phyloP scores from a whole-genome alignment of 768 basidiomycete species.

The Agaricus subrufescens region DNA sequence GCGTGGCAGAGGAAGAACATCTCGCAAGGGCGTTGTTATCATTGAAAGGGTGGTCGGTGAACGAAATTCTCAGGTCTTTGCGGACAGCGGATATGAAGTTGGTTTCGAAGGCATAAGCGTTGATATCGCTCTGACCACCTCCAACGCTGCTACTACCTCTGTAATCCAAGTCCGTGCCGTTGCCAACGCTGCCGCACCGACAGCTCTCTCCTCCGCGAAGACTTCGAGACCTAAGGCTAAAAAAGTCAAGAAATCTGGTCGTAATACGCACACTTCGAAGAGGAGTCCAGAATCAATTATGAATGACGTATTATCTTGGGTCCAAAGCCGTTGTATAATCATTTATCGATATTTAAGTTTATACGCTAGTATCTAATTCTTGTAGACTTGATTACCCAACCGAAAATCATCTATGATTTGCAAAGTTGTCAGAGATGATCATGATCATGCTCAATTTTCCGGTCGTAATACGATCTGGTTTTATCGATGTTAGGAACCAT shows the following conservation, averaged over 20 bases:
- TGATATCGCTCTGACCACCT: not conserved
- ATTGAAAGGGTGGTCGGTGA: not conserved
- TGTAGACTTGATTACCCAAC: too few relatives aligned
- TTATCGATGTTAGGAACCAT: too few relatives aligned
- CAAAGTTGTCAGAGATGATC: too few relatives aligned
- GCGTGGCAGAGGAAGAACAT: too few relatives aligned
- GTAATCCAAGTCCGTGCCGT: not conserved
- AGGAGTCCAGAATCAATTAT: conserved; percentile 3
- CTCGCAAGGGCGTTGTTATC: not conserved
- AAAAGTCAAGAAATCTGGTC: not conserved
- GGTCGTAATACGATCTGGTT: too few relatives aligned
- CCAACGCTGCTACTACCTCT: not conserved
- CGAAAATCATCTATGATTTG: not conserved
- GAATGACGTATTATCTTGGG: conserved; percentile 5
- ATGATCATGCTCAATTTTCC: too few relatives aligned
- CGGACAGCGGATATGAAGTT: not conserved
- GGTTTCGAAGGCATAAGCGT: not conserved
- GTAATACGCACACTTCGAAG: not conserved
- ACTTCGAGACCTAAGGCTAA: not conserved
- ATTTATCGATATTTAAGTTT: not conserved
- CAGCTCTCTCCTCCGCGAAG: not conserved
- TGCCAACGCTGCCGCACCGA: not conserved
- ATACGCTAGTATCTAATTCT: too few relatives aligned
- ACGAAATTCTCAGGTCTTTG: not conserved
- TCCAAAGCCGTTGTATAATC: not conserved